Percentiles rank a stretch among this genome's conserved stretches.
Evolutionary conservation across 2,329 filamentous ascomycete genomes (phyloP).

Genomic region (Mycogone perniciosa): DNA sequence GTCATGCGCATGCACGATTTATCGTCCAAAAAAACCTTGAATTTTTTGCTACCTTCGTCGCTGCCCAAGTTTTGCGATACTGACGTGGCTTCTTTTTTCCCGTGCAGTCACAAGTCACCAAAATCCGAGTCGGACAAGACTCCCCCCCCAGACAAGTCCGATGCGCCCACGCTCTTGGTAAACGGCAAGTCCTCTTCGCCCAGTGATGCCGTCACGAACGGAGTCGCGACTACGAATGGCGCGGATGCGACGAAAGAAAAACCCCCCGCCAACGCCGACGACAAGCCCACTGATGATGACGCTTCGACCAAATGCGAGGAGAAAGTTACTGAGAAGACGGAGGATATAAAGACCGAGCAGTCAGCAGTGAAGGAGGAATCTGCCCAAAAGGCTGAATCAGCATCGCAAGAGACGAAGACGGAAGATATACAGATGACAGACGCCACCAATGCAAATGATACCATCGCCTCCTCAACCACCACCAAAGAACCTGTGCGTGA

Average conservation of each 20-base stretch:
- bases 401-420: slow-evolving; percentile 6
- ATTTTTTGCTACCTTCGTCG: slow-evolving; percentile 8
- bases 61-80: slow-evolving; percentile 12
- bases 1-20: slow-evolving; percentile 4
- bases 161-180: slow-evolving; percentile 13
- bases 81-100: slow-evolving; percentile 17
- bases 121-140: slow-evolving; percentile 10
- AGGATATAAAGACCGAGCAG: not conserved
- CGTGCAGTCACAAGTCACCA: slow-evolving; percentile 7
- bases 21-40: not conserved
- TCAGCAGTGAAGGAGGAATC: not conserved
- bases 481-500: slow-evolving; percentile 5
- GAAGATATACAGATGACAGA: slow-evolving; percentile 24
- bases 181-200: slow-evolving; percentile 15
- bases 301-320: slow-evolving; percentile 5
- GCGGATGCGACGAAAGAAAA: slow-evolving; percentile 14
- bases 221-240: slow-evolving; percentile 6
- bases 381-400: not conserved
- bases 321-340: slow-evolving; percentile 2
- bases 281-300: not conserved
- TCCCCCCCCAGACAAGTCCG: slow-evolving; percentile 11
- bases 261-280: slow-evolving; percentile 4
- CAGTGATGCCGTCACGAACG: slow-evolving; percentile 2
- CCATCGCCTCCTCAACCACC: not conserved
- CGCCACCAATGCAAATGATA: slow-evolving; percentile 12